Percentiles rank a stretch among this genome's conserved stretches.
phyloP scores from a whole-genome alignment of 192 early-diverging fungal species.

The Coemansia sp. region DNA sequence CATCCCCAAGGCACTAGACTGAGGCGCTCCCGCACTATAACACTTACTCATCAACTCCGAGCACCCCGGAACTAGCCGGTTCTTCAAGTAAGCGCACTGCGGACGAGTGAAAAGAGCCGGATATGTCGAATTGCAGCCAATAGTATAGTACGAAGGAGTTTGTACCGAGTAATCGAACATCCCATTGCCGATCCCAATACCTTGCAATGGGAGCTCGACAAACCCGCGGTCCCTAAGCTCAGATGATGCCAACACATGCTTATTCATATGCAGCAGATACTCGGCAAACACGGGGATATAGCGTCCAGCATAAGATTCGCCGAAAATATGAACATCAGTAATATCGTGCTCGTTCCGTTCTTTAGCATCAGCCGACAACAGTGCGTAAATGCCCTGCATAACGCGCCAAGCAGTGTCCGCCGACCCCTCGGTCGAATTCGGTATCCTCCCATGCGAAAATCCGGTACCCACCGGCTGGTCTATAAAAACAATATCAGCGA shows the following conservation, averaged over 20 bases:
- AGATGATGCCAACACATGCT: slow-evolving; percentile 14
- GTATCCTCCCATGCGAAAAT: slow-evolving; percentile 63
- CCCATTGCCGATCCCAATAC: slow-evolving; percentile 62
- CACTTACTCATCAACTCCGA: slow-evolving; percentile 52
- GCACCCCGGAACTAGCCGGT: slow-evolving; percentile 54
- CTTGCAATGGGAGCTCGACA: slow-evolving; percentile 36
- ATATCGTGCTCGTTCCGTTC: slow-evolving; percentile 18
- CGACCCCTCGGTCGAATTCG: slow-evolving; percentile 51
- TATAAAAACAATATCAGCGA: slow-evolving; percentile 63
- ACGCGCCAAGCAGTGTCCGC: slow-evolving; percentile 55
- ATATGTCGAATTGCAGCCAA: slow-evolving; percentile 55
- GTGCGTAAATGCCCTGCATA: slow-evolving; percentile 49
- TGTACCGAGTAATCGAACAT: slow-evolving; percentile 52
- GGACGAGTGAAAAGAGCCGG: slow-evolving; percentile 21
- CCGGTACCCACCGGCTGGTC: slow-evolving; percentile 71
- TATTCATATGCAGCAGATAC: slow-evolving; percentile 46
- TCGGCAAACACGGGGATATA: slow-evolving; percentile 58
- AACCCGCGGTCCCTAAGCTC: slow-evolving; percentile 32
- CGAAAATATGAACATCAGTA: slow-evolving; percentile 49
- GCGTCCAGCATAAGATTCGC: slow-evolving; percentile 61
- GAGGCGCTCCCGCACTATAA: slow-evolving; percentile 35
- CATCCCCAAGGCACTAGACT: slow-evolving; percentile 26
- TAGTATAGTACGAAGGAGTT: slow-evolving; percentile 31
- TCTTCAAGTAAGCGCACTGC: slow-evolving; percentile 47
- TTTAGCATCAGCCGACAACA: slow-evolving; percentile 18